Evolutionary conservation across 2,329 filamentous ascomycete species (phyloP).

Genomic region (Dactylella cylindrospora): DNA sequence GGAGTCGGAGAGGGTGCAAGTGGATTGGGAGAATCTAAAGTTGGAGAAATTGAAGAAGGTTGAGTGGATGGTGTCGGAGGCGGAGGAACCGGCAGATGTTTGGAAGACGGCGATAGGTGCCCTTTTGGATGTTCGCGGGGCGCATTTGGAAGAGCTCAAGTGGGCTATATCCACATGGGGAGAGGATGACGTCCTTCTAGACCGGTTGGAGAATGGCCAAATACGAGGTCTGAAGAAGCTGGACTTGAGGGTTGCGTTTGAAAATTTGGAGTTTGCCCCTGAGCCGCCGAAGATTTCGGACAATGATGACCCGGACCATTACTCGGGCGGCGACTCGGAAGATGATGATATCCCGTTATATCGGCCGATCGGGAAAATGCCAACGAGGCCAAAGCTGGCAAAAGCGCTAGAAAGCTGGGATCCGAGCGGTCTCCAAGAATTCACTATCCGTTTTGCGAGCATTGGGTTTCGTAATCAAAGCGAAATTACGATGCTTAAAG

Average conservation of each 20-base stretch:
- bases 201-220: neutral
- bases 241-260: neutral
- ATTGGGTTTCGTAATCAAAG: neutral
- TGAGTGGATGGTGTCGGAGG: constrained; percentile 13
- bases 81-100: neutral
- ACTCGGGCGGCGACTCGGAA: neutral
- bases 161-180: constrained; percentile 4
- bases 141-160: constrained; percentile 7
- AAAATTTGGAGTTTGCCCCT: neutral
- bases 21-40: neutral
- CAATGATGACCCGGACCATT: no score
- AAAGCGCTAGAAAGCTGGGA: constrained; percentile 1
- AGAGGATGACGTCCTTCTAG: neutral
- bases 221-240: constrained; percentile 5
- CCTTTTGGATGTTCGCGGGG: constrained; percentile 7
- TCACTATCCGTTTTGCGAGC: constrained; percentile 11
- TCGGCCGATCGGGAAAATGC: neutral
- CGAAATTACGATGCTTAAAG: neutral
- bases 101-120: neutral
- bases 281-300: neutral
- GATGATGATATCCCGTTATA: neutral
- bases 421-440: constrained; percentile 7
- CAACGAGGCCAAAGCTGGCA: no score
- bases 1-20: neutral
- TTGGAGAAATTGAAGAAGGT: constrained; percentile 26